Evolutionary conservation across 768 basidiomycete genomes (phyloP).

Genomic region (Xerocomus brunneocitrinus): DNA sequence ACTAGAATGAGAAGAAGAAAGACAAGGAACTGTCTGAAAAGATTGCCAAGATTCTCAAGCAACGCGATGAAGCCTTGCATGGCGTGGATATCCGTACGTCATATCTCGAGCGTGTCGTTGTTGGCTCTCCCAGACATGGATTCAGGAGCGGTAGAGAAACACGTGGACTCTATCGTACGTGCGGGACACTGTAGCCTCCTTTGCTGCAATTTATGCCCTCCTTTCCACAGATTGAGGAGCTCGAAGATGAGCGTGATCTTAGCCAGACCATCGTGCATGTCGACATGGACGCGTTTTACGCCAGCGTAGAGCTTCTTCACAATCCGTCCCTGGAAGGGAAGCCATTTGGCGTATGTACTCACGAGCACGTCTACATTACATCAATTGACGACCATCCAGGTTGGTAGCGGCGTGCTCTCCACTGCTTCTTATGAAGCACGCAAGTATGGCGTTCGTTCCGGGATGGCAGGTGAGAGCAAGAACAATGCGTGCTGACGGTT

Average conservation of each 20-base stretch:
- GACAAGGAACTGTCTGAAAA: constrained; percentile 79
- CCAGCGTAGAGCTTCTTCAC: constrained; percentile 70
- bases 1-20: constrained; percentile 83
- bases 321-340: constrained; percentile 63
- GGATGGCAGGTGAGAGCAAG: constrained; percentile 79
- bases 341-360: constrained; percentile 58
- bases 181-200: neutral
- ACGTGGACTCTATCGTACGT: constrained; percentile 68
- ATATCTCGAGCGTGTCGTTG: neutral
- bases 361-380: constrained; percentile 1
- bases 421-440: constrained; percentile 93
- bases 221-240: constrained; percentile 47
- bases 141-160: constrained; percentile 55
- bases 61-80: constrained; percentile 53
- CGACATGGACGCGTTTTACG: constrained; percentile 94
- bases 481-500: neutral
- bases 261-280: constrained; percentile 86
- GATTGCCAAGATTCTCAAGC: constrained; percentile 65
- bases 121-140: neutral
- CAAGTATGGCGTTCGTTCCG: constrained; percentile 86
- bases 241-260: constrained; percentile 75
- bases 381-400: constrained; percentile 34
- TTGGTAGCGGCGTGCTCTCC: constrained; percentile 77
- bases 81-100: constrained; percentile 55
- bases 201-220: neutral